These are phyloP conservation scores for Phoma sp. DNA, from an alignment of 2,329 filamentous ascomycete species.

Conservation along the genomic window DNA sequence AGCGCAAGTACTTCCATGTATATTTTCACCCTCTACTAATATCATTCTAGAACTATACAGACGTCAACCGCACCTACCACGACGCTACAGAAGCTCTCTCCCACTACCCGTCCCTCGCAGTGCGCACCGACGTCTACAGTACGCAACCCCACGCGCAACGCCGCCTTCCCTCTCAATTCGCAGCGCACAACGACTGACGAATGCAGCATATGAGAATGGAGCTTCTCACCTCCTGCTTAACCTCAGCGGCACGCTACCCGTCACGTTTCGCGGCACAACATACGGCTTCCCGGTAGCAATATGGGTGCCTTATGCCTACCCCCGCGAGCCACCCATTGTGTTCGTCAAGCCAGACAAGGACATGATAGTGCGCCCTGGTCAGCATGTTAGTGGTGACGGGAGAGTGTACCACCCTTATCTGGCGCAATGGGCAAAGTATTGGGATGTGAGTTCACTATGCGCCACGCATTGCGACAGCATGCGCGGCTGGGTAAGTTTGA, in stretches of 20 bases:
- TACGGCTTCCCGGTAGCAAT: constrained; percentile 91
- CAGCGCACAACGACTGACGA: constrained; percentile 21
- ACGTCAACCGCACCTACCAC: constrained; percentile 90
- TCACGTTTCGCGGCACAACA: constrained; percentile 82
- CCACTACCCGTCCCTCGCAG: constrained; percentile 78
- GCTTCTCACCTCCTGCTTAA: constrained; percentile 84
- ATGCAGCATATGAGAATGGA: constrained; percentile 84
- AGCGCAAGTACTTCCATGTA: constrained; percentile 29
- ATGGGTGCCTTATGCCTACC: constrained; percentile 93
- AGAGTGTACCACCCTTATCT: constrained; percentile 96
- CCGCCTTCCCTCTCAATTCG: neutral
- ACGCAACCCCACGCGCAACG: constrained; percentile 43
- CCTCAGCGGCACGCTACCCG: constrained; percentile 87
- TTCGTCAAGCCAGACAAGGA: constrained; percentile 88
- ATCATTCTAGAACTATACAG: constrained; percentile 77
- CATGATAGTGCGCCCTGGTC: constrained; percentile 89
- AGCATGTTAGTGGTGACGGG: constrained; percentile 93
- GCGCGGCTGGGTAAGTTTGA: neutral
- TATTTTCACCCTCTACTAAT: constrained; percentile 5
- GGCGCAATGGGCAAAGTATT: constrained; percentile 84
- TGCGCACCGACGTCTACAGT: constrained; percentile 96
- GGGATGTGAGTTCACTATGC: constrained; percentile 72
- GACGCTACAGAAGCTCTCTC: constrained; percentile 85
- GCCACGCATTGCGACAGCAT: neutral
- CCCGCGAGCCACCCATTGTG: constrained; percentile 79